Conservation (phyloP, 116 monocot species). For the Trichopus zeylanicus region DNA sequence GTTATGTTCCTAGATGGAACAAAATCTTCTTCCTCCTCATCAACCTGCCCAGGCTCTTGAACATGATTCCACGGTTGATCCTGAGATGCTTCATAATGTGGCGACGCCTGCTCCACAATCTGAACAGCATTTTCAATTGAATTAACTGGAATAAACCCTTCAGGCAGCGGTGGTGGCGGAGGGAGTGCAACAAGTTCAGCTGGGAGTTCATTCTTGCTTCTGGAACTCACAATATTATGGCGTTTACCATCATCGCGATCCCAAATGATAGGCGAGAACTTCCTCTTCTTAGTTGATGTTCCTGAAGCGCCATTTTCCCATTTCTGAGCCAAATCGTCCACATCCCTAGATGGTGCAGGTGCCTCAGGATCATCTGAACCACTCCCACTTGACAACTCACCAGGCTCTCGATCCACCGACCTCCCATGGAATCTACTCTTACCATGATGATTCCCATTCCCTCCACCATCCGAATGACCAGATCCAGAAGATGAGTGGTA, state of each 20-base stretch:
- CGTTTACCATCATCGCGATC: slow-evolving; percentile 26
- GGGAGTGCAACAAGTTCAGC: slow-evolving; percentile 15
- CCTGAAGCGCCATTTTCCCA: slow-evolving; percentile 7
- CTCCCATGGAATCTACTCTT: slow-evolving; percentile 8
- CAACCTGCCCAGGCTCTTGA: slow-evolving; percentile 23
- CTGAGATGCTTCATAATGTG: neutral
- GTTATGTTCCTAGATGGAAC: slow-evolving; percentile 45
- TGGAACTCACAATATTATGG: neutral
- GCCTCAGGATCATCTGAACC: slow-evolving; percentile 41
- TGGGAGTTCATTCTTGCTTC: neutral
- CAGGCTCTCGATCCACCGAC: slow-evolving; percentile 58
- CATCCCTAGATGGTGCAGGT: neutral
- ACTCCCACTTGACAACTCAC: slow-evolving; percentile 68
- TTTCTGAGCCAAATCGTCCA: neutral
- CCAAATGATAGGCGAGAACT: slow-evolving; percentile 55
- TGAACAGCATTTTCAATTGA: neutral
- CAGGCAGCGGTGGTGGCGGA: slow-evolving; percentile 41
- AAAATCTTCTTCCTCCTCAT: slow-evolving; percentile 43
- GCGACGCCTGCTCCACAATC: slow-evolving; percentile 3
- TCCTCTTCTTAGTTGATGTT: slow-evolving; percentile 24
- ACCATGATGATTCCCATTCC: slow-evolving; percentile 1
- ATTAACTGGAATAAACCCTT: slow-evolving; percentile 12
- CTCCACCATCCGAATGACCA: slow-evolving; percentile 27
- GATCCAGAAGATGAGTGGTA: slow-evolving; percentile 13
- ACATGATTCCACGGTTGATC: slow-evolving; percentile 4